Evolutionary conservation across 805 yeast species (phyloP), one percentile per base, ranked within the genome.

Genomic region (Ogataea angusta): DNA sequence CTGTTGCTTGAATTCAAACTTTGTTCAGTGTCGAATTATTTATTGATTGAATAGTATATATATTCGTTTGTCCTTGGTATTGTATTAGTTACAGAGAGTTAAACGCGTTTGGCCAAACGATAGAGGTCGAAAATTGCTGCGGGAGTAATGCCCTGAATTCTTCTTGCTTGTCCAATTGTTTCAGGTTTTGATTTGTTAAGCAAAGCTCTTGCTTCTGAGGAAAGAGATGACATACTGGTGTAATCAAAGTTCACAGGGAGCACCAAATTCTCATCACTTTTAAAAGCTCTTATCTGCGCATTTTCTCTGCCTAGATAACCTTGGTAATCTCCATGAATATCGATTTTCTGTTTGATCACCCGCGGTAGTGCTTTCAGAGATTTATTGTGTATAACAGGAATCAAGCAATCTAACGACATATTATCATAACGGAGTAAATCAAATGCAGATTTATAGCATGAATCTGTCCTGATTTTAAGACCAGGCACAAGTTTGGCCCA

Each of bases 91-190:
- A 30, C 29, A 34, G n/a, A 26, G 23, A 14, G 13, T 12, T 12
- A 18, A 25, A 13, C 13, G 48, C 63, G 57, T 40, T 60, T 66
- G 6, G 72, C 72, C 40, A 83, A 59, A 46, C 80, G 70, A 56
- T 81, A 85, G 34, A 90, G 69, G 56, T 86, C 95, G 48, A 88
- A 84, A 13, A 87, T 69, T 0, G 96, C 93, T 0, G 96, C 91
- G 0, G 98, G 96, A 0, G 98, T 91, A 2, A 93, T 80, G 1
- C 99, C 98, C 55, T 93, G 95, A 10, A 91, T 84, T 51, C 98
- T 72, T 58, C 95, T 74, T 0, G 98, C 98, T 59, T 93, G 98
- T 0, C 98, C 98, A 32, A 93, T 78, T 0, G 97, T 93, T 39
- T 78, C 77, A 0, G 99, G 99, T 46, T 85, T 82, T 12, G 87